Conservation (phyloP, 2,329 filamentous ascomycete genomes). For the Diaporthe sp. region DNA sequence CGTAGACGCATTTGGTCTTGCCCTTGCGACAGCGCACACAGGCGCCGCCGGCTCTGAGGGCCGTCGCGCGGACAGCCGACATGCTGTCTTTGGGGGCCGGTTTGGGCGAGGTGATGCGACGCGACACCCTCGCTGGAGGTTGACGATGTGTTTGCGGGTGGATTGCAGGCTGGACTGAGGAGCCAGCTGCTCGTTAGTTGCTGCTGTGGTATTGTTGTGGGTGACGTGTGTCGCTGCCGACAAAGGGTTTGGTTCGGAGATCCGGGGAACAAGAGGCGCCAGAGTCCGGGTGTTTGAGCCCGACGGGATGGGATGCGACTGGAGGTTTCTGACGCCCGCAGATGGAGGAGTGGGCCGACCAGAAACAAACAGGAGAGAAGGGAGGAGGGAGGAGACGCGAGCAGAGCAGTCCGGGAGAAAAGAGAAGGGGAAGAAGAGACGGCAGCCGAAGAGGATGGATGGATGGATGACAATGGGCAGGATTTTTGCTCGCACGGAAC, state of each 20-base stretch:
- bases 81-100: constrained; percentile 49
- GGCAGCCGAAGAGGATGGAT: constrained; percentile 26
- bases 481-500: constrained; percentile 35
- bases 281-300: constrained; percentile 36
- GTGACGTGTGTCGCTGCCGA: constrained; percentile 16
- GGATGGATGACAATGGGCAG: constrained; percentile 20
- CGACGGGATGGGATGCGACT: constrained; percentile 37
- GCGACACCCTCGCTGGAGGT: neutral
- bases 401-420: constrained; percentile 1
- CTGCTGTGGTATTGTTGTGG: neutral
- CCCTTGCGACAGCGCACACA: constrained; percentile 75
- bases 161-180: neutral
- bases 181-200: neutral
- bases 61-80: constrained; percentile 69
- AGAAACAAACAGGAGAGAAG: constrained; percentile 17
- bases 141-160: neutral
- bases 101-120: constrained; percentile 4
- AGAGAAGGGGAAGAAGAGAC: constrained; percentile 20
- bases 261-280: constrained; percentile 37
- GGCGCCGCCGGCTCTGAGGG: constrained; percentile 72
- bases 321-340: constrained; percentile 20
- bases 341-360: constrained; percentile 26
- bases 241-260: constrained; percentile 36
- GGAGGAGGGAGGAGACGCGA: neutral
- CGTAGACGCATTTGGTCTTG: constrained; percentile 76